Conservation (phyloP, 2,329 filamentous ascomycete genomes). For the Acarospora socialis region DNA sequence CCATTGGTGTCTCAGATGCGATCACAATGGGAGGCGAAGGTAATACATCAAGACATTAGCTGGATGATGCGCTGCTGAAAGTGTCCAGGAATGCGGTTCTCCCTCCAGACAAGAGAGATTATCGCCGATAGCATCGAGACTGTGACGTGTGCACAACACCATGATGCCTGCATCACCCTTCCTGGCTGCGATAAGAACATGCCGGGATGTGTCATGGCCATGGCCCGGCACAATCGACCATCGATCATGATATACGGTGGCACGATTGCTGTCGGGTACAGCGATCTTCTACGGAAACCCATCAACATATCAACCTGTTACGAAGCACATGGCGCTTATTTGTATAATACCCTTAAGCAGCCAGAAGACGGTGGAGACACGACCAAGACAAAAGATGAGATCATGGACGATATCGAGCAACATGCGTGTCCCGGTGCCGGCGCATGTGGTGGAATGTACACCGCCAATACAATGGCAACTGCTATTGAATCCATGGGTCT, state of each 20-base stretch:
- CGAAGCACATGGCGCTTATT: slow-evolving; percentile 71
- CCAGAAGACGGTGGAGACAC: slow-evolving; percentile 50
- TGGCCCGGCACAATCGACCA: slow-evolving; percentile 79
- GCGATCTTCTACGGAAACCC: slow-evolving; percentile 55
- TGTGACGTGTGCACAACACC: slow-evolving; percentile 78
- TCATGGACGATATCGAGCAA: slow-evolving; percentile 68
- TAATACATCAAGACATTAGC: slow-evolving; percentile 22
- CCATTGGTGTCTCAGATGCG: slow-evolving; percentile 75
- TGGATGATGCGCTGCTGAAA: slow-evolving; percentile 14
- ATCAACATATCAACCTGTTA: slow-evolving; percentile 86
- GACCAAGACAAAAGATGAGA: slow-evolving; percentile 57
- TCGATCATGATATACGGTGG: slow-evolving; percentile 94
- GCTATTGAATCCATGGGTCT: slow-evolving; percentile 83
- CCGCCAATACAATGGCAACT: slow-evolving; percentile 85
- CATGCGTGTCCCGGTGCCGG: slow-evolving; percentile 67
- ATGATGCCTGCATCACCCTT: slow-evolving; percentile 87
- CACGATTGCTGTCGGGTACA: slow-evolving; percentile 78
- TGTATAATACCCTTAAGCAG: slow-evolving; percentile 59
- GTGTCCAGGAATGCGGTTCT: slow-evolving; percentile 71
- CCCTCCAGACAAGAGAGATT: slow-evolving; percentile 75
- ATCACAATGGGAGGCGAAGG: slow-evolving; percentile 94
- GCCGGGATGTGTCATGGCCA: slow-evolving; percentile 83
- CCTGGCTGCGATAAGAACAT: slow-evolving; percentile 97
- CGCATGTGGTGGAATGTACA: slow-evolving; percentile 87
- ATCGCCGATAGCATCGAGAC: slow-evolving; percentile 93